These are phyloP conservation scores for Curvularia spicifera DNA, from an alignment of 2,329 filamentous ascomycete genomes.

Conservation along the genomic window DNA sequence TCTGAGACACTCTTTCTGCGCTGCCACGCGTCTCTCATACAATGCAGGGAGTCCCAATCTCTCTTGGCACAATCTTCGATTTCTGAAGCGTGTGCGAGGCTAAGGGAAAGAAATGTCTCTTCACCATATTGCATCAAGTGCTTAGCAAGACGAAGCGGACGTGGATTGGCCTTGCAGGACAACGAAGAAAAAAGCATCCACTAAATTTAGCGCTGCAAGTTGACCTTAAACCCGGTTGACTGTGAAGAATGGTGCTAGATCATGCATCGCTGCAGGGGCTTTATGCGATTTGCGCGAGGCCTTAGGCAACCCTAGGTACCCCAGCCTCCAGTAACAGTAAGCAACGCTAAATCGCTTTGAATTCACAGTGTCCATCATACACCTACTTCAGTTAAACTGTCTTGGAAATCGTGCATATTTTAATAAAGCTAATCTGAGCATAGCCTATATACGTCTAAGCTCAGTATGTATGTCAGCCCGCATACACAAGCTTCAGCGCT, in stretches of 20 bases:
- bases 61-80: slow-evolving; percentile 13
- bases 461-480: slow-evolving; percentile 28
- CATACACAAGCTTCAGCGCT: slow-evolving; percentile 24
- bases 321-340: background rate
- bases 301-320: background rate
- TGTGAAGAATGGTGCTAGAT: background rate
- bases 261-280: background rate
- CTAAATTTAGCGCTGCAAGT: background rate
- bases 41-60: background rate
- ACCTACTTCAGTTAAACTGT: background rate
- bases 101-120: slow-evolving; percentile 28
- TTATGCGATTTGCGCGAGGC: background rate
- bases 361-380: background rate
- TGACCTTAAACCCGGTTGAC: background rate
- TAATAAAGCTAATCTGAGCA: background rate
- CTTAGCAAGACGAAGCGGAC: slow-evolving; percentile 2
- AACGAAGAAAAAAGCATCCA: background rate
- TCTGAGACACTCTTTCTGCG: slow-evolving; percentile 27
- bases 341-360: background rate
- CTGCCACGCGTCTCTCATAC: slow-evolving; percentile 16
- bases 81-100: slow-evolving; percentile 17
- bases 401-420: background rate
- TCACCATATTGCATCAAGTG: slow-evolving; percentile 29
- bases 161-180: slow-evolving; percentile 4
- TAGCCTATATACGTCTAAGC: background rate